A percentile compares a stretch with the other conserved stretches of the same genome.
Evolutionary conservation across 1,139 yeast genomes (phyloP).

Genomic region (Sugiyamaella grinbergsii): DNA sequence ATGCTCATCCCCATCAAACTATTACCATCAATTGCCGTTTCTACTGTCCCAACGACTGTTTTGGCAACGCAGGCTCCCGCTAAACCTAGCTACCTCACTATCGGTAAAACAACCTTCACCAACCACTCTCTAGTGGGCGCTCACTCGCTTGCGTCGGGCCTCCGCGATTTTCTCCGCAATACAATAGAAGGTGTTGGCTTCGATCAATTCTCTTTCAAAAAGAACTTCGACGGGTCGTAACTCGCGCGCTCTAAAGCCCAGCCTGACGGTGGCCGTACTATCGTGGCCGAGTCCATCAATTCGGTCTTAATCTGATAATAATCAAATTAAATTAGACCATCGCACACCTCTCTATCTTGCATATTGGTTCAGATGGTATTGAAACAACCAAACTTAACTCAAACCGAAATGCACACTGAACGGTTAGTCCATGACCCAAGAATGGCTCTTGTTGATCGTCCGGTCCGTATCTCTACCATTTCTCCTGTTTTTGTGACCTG

Average conservation of each 20-base stretch:
- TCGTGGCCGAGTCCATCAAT: conserved; percentile 25
- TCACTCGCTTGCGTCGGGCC: conserved; percentile 26
- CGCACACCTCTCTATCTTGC: conserved; percentile 18
- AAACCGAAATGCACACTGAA: conserved; percentile 24
- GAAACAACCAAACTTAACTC: conserved; percentile 28
- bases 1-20: too few species aligned
- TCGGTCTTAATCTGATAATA: conserved; percentile 20
- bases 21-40: background rate
- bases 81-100: background rate
- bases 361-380: conserved; percentile 26
- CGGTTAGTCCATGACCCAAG: conserved; percentile 25
- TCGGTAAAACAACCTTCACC: conserved; percentile 19
- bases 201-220: conserved; percentile 23
- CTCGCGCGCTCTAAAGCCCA: conserved; percentile 24
- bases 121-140: conserved; percentile 29
- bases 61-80: conserved; percentile 13
- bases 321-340: conserved; percentile 23
- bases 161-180: conserved; percentile 26
- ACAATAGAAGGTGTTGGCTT: conserved; percentile 30
- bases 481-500: conserved; percentile 19
- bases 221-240: conserved; percentile 23
- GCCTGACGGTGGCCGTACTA: conserved; percentile 31
- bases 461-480: conserved; percentile 29
- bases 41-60: background rate
- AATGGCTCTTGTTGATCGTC: conserved; percentile 27